A percentile compares a stretch with the other conserved stretches of the same genome.
Conservation (phyloP, 176 grass and related monocot genomes). For the Bothriochloa decipiens region DNA sequence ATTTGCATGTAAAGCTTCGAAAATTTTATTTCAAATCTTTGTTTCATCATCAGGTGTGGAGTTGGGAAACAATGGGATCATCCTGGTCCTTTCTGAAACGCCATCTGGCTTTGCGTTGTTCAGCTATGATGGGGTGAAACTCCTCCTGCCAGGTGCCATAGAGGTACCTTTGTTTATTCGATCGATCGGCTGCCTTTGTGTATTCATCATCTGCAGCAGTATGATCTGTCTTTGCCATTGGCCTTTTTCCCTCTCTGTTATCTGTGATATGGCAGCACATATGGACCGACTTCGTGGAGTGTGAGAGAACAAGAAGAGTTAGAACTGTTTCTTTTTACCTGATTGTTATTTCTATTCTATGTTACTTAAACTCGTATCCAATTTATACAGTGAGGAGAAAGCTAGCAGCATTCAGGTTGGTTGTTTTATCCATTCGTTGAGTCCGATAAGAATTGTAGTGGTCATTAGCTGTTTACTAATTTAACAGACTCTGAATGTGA, state of each 20-base stretch:
- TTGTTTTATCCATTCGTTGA: background rate
- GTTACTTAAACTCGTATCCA: background rate
- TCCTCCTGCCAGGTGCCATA: background rate
- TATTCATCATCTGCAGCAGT: background rate
- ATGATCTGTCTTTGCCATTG: background rate
- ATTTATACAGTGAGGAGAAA: background rate
- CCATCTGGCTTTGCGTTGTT: slow-evolving; percentile 9
- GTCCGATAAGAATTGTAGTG: background rate
- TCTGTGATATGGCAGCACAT: background rate
- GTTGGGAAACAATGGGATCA: background rate
- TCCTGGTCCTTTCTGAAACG: slow-evolving; percentile 9
- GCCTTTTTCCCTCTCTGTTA: background rate
- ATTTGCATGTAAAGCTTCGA: too few species aligned
- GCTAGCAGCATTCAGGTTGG: background rate
- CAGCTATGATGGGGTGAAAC: background rate
- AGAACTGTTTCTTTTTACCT: background rate
- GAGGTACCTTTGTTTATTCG: background rate
- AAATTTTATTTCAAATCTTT: background rate
- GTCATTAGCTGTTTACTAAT: background rate
- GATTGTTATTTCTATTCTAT: background rate
- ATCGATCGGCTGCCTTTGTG: background rate
- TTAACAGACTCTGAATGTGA: background rate
- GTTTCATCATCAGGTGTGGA: background rate
- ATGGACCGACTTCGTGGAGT: background rate
- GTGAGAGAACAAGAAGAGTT: background rate